Conservation (phyloP, 345 rosid species). For the Triadica sebifera region DNA sequence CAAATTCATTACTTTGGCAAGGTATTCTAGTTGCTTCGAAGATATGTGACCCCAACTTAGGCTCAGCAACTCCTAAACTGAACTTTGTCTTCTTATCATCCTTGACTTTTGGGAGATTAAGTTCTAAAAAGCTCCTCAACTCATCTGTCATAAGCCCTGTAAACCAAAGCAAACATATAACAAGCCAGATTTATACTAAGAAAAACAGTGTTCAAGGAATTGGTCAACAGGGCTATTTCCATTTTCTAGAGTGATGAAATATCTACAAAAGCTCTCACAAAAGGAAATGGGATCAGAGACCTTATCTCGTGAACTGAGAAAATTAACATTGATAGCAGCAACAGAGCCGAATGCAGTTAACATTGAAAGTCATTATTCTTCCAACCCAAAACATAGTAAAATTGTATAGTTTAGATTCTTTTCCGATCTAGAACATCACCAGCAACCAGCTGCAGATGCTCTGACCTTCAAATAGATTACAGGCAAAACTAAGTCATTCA, state of each 20-base stretch:
- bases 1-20: conserved; percentile 80
- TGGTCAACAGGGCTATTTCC: neutral
- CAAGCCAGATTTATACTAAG: neutral
- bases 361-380: too few relatives aligned
- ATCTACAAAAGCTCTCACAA: neutral
- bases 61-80: conserved; percentile 80
- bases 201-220: neutral
- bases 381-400: too few relatives aligned
- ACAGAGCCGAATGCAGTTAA: neutral
- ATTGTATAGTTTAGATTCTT: neutral
- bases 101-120: conserved; percentile 87
- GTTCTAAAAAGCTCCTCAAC: conserved; percentile 74
- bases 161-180: neutral
- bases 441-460: too few relatives aligned
- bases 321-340: neutral
- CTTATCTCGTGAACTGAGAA: neutral
- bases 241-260: neutral
- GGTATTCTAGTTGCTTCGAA: conserved; percentile 72
- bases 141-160: conserved; percentile 73
- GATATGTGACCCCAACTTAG: conserved; percentile 83
- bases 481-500: neutral
- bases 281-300: neutral
- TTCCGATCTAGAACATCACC: neutral
- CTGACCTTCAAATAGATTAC: too few relatives aligned
- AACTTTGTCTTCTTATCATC: conserved; percentile 75